Percentiles rank a stretch among this genome's conserved stretches.
These are phyloP conservation scores for Rhinocladiella similis DNA, from an alignment of 2,329 filamentous ascomycete species.

Conservation along the genomic window DNA sequence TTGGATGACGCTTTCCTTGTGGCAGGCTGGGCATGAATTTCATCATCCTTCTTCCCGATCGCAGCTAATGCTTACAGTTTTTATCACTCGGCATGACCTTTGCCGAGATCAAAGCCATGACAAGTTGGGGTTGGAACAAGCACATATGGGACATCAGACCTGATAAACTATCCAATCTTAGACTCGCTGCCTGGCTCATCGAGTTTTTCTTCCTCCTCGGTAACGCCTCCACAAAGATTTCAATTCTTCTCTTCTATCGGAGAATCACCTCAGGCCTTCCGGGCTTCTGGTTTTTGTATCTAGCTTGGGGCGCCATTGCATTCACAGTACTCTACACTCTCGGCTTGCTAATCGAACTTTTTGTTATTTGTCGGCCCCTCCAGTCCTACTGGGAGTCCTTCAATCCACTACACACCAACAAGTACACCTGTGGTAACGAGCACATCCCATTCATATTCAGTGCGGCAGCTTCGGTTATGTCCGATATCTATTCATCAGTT, in stretches of 20 bases:
- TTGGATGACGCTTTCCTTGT: conserved; percentile 20
- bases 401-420: conserved; percentile 8
- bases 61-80: conserved; percentile 5
- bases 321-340: conserved; percentile 14
- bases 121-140: conserved; percentile 18
- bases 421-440: conserved; percentile 18
- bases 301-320: conserved; percentile 16
- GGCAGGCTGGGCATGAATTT: conserved; percentile 14
- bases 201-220: conserved; percentile 22
- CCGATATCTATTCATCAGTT: conserved; percentile 21
- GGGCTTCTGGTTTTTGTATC: conserved; percentile 17
- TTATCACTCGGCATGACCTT: conserved; percentile 20
- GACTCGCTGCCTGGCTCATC: conserved; percentile 19
- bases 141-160: conserved; percentile 20
- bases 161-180: conserved; percentile 5
- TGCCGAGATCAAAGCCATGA: conserved; percentile 16
- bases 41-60: neutral
- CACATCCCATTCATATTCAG: conserved; percentile 13
- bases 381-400: conserved; percentile 19
- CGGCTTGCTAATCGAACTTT: conserved; percentile 11
- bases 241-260: conserved; percentile 21
- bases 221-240: conserved; percentile 18
- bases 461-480: conserved; percentile 18
- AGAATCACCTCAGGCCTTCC: conserved; percentile 17
- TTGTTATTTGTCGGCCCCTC: conserved; percentile 15